phyloP scores from a whole-genome alignment of 1,284 basidiomycete species.

The Veloboletus limbatus region DNA sequence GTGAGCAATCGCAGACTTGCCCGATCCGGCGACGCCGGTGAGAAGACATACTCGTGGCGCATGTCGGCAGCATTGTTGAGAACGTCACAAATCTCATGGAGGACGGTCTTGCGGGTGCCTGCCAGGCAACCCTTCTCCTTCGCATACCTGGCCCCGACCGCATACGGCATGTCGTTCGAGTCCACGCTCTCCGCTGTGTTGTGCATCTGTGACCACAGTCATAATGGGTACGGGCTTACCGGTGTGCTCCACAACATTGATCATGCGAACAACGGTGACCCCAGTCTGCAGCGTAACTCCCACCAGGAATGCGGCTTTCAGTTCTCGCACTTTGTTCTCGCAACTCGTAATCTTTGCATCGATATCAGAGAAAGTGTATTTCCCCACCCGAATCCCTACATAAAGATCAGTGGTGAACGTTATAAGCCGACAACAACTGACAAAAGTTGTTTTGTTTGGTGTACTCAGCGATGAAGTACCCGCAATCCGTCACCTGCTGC shows the following conservation, averaged over 20 bases:
- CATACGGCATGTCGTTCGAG: conserved; percentile 3
- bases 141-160: neutral
- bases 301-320: conserved; percentile 20
- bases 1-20: conserved; percentile 14
- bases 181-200: neutral
- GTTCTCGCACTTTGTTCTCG: conserved; percentile 16
- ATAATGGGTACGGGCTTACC: neutral
- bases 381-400: conserved; percentile 8
- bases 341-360: conserved; percentile 18
- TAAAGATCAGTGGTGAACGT: neutral
- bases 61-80: neutral
- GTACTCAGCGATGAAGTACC: neutral
- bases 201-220: neutral
- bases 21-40: conserved; percentile 5
- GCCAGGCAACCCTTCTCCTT: conserved; percentile 12
- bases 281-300: neutral
- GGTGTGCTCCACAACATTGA: conserved; percentile 10
- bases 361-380: conserved; percentile 21
- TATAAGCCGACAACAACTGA: neutral
- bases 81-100: neutral
- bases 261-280: conserved; percentile 13
- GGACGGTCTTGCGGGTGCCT: conserved; percentile 13
- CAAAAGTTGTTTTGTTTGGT: neutral
- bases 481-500: conserved; percentile 3
- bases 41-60: conserved; percentile 5